These are phyloP conservation scores for Colletotrichum australisinense DNA, from an alignment of 2,329 filamentous ascomycete species.

Conservation along the genomic window DNA sequence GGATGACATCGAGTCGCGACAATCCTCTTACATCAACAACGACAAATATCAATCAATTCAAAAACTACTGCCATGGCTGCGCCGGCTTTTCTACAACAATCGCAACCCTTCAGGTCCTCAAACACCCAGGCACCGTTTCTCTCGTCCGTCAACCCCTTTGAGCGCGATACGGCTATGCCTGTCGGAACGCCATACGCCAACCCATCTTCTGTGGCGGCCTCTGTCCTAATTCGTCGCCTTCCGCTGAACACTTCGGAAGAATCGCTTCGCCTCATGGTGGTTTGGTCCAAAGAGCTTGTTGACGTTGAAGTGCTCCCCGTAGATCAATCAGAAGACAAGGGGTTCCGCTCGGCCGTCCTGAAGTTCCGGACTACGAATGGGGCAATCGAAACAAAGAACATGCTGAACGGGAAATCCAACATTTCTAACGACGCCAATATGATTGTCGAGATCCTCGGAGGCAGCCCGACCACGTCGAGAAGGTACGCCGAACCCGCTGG, in stretches of 20 bases:
- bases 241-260: slow-evolving; percentile 66
- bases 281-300: slow-evolving; percentile 67
- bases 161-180: slow-evolving; percentile 55
- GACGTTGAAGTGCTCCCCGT: slow-evolving; percentile 62
- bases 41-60: slow-evolving; percentile 39
- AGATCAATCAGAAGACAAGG: slow-evolving; percentile 61
- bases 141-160: slow-evolving; percentile 49
- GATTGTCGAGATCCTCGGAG: slow-evolving; percentile 67
- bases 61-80: slow-evolving; percentile 56
- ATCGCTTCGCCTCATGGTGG: slow-evolving; percentile 65
- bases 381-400: slow-evolving; percentile 67
- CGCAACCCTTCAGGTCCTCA: slow-evolving; percentile 54
- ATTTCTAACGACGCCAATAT: slow-evolving; percentile 62
- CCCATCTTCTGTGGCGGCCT: slow-evolving; percentile 48
- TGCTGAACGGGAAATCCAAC: slow-evolving; percentile 67
- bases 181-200: slow-evolving; percentile 52
- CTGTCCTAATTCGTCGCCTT: slow-evolving; percentile 65
- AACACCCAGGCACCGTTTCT: slow-evolving; percentile 47
- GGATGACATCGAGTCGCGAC: slow-evolving; percentile 44
- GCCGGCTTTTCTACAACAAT: slow-evolving; percentile 53
- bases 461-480: slow-evolving; percentile 48
- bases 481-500: slow-evolving; percentile 40
- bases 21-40: slow-evolving; percentile 45
- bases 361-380: slow-evolving; percentile 64
- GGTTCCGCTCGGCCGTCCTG: slow-evolving; percentile 63